phyloP scores from a whole-genome alignment of 164 flowering plant genomes.

The Magnolia officinalis region DNA sequence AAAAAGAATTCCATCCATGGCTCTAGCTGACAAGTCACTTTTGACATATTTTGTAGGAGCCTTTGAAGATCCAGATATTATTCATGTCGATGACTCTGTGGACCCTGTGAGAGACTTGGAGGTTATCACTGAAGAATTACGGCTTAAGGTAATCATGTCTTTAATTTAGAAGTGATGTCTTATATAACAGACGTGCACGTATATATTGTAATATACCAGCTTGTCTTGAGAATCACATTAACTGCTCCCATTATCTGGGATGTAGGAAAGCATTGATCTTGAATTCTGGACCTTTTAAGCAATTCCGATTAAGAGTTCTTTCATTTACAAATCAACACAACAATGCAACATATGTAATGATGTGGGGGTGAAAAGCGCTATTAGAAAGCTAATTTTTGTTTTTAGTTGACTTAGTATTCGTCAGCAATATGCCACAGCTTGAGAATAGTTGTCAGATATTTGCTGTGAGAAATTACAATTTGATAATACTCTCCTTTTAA shows the following conservation, averaged over 20 bases:
- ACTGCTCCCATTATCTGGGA: neutral
- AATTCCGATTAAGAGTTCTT: too few species aligned
- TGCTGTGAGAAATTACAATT: too few species aligned
- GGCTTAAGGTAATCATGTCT: conserved; percentile 62
- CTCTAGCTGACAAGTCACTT: conserved; percentile 3
- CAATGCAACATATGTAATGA: too few species aligned
- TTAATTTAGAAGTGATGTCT: conserved; percentile 4
- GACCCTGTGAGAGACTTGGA: conserved; percentile 98
- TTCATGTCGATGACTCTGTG: conserved; percentile 90
- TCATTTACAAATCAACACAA: too few species aligned
- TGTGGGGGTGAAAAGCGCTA: too few species aligned
- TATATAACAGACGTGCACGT: neutral
- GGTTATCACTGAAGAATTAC: conserved; percentile 67
- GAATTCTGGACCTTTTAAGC: neutral
- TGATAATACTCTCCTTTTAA: too few species aligned
- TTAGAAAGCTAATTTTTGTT: too few species aligned
- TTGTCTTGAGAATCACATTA: neutral
- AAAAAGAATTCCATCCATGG: neutral
- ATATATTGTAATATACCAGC: neutral
- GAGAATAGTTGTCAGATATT: too few species aligned
- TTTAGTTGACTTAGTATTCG: too few species aligned
- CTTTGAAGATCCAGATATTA: conserved; percentile 97
- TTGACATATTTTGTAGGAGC: conserved; percentile 53
- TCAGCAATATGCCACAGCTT: too few species aligned
- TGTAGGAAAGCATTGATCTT: neutral